A percentile compares a stretch with the other conserved stretches of the same genome.
Evolutionary conservation across 163 green algal species (phyloP).

Genomic region (Scenedesmus sp.): DNA sequence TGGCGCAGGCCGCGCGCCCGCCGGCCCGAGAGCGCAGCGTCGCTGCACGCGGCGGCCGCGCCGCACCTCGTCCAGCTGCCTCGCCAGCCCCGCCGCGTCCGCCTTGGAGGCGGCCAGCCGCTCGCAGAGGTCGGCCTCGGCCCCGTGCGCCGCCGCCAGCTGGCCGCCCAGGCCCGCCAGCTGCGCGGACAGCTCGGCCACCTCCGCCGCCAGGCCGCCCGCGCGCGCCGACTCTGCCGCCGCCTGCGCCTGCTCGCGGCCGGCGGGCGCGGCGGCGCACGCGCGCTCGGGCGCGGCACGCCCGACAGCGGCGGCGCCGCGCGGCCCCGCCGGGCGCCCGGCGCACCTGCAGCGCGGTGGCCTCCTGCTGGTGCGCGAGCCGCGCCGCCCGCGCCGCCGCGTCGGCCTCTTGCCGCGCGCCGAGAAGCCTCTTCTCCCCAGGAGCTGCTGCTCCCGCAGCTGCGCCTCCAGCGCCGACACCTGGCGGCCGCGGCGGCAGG

Average conservation of each 20-base stretch:
- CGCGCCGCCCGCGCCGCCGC: not conserved
- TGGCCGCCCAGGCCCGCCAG: not conserved
- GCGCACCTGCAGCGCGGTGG: slow-evolving; percentile 16
- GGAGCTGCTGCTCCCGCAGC: slow-evolving; percentile 33
- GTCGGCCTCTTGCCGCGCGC: slow-evolving; percentile 22
- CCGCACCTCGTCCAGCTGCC: slow-evolving; percentile 39
- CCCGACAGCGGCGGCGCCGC: not conserved
- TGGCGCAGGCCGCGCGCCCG: not conserved
- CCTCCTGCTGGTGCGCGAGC: slow-evolving; percentile 8
- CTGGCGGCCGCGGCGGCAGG: not conserved
- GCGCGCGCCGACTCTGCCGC: not conserved
- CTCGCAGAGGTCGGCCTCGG: not conserved
- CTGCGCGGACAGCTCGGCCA: slow-evolving; percentile 19
- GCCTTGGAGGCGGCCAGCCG: slow-evolving; percentile 15
- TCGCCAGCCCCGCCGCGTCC: not conserved
- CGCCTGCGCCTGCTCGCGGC: not conserved
- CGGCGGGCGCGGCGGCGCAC: not conserved
- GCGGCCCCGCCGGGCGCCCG: not conserved
- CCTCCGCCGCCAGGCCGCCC: slow-evolving; percentile 6
- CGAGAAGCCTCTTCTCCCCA: slow-evolving; percentile 44
- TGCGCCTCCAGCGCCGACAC: slow-evolving; percentile 24
- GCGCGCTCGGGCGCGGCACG: not conserved
- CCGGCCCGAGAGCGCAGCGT: not conserved
- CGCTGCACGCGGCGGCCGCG: too few relatives aligned
- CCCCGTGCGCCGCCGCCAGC: not conserved